Evolutionary conservation across 2,329 filamentous ascomycete genomes (phyloP).

Genomic region (Chaetoscypha palmicola): DNA sequence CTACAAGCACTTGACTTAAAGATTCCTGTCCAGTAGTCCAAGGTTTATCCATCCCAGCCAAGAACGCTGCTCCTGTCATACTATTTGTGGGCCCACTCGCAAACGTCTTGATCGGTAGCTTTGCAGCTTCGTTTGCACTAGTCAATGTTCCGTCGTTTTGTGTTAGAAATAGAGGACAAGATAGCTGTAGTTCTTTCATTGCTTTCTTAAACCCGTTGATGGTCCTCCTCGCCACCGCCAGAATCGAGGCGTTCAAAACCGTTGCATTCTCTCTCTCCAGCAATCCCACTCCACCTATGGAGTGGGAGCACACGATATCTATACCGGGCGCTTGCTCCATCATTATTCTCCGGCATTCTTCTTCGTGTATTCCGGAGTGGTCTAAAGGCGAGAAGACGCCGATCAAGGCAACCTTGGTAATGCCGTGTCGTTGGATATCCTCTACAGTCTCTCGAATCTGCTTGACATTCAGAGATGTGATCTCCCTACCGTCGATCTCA

Average conservation of each 20-base stretch:
- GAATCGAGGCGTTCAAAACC: constrained; percentile 56
- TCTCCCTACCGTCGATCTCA: constrained; percentile 42
- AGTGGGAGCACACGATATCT: constrained; percentile 43
- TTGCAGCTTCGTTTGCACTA: constrained; percentile 43
- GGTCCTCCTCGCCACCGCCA: constrained; percentile 47
- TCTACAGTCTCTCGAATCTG: constrained; percentile 34
- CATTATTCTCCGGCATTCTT: constrained; percentile 23
- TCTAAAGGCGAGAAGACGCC: constrained; percentile 45
- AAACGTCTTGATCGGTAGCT: constrained; percentile 54
- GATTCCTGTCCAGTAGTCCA: constrained; percentile 8
- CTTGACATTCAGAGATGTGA: constrained; percentile 33
- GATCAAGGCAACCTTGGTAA: constrained; percentile 36
- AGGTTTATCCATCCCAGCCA: constrained; percentile 29
- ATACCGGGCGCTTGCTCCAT: constrained; percentile 35
- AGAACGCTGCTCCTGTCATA: constrained; percentile 54
- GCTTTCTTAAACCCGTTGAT: constrained; percentile 48
- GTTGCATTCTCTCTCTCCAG: constrained; percentile 57
- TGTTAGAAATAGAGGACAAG: constrained; percentile 41
- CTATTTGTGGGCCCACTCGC: constrained; percentile 56
- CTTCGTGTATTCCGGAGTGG: constrained; percentile 34
- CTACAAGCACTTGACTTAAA: constrained; percentile 29
- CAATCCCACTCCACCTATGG: constrained; percentile 39
- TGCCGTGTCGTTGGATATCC: constrained; percentile 26
- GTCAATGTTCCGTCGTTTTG: constrained; percentile 57
- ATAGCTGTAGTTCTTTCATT: constrained; percentile 43